These are phyloP conservation scores for Petunia axillaris DNA, from an alignment of 257 asterid species.

Conservation along the genomic window DNA sequence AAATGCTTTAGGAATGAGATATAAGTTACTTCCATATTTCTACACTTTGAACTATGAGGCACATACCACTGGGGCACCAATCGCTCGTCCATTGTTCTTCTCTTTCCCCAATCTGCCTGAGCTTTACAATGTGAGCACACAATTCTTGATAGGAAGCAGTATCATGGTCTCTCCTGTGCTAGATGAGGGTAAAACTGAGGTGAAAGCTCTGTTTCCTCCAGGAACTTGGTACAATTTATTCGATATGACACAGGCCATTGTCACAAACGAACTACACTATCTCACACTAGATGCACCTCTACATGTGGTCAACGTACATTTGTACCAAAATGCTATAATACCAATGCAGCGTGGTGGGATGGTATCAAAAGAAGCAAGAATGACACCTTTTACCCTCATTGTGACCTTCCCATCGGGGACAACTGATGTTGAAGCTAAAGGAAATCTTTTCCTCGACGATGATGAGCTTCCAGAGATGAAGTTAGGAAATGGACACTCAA, in stretches of 20 bases:
- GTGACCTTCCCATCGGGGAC: slow-evolving; percentile 37
- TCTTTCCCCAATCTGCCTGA: slow-evolving; percentile 51
- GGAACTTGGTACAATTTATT: slow-evolving; percentile 73
- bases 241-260: slow-evolving; percentile 45
- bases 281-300: slow-evolving; percentile 55
- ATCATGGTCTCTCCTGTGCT: slow-evolving; percentile 66
- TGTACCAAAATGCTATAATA: slow-evolving; percentile 51
- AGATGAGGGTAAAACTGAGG: slow-evolving; percentile 42
- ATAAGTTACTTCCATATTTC: slow-evolving; percentile 57
- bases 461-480: slow-evolving; percentile 61
- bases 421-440: slow-evolving; percentile 34
- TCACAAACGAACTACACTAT: slow-evolving; percentile 32
- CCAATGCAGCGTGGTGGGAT: slow-evolving; percentile 64
- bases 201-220: slow-evolving; percentile 58
- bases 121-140: slow-evolving; percentile 53
- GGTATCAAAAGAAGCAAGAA: slow-evolving; percentile 54
- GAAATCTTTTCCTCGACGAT: slow-evolving; percentile 62
- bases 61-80: slow-evolving; percentile 57
- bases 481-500: slow-evolving; percentile 49
- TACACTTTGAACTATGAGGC: slow-evolving; percentile 67
- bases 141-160: slow-evolving; percentile 60
- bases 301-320: slow-evolving; percentile 57
- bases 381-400: slow-evolving; percentile 50
- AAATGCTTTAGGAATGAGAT: slow-evolving; percentile 59
- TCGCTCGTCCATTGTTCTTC: slow-evolving; percentile 70